A percentile compares a stretch with the other conserved stretches of the same genome.
Evolutionary conservation across 257 asterid species (phyloP).

Genomic region (Solanum pennellii): DNA sequence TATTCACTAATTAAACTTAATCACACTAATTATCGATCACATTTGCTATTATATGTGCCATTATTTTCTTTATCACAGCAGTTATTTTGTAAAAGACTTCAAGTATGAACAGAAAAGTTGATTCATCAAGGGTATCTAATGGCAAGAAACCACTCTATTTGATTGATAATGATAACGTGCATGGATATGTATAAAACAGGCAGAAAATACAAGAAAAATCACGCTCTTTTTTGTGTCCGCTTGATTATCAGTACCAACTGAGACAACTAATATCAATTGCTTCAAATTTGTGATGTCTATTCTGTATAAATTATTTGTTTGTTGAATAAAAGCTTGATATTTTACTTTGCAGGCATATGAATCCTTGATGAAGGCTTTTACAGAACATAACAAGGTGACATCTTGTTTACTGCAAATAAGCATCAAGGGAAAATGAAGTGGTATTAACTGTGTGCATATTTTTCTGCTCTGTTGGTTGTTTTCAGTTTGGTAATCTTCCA

Average conservation of each 20-base stretch:
- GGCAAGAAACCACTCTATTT: background rate
- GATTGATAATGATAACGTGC: background rate
- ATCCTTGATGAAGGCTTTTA: conserved; percentile 77
- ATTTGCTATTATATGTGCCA: background rate
- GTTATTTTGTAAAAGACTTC: background rate
- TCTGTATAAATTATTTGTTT: background rate
- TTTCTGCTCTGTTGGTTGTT: conserved; percentile 5
- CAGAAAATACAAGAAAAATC: background rate
- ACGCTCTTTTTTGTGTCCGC: background rate
- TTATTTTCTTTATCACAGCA: background rate
- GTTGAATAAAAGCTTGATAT: background rate
- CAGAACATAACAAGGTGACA: conserved; percentile 85
- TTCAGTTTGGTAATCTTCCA: conserved; percentile 98
- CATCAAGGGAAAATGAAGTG: conserved; percentile 21
- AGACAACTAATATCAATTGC: background rate
- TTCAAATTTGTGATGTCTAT: background rate
- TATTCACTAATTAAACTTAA: background rate
- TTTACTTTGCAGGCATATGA: conserved; percentile 79
- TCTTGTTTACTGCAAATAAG: conserved; percentile 10
- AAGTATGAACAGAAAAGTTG: background rate
- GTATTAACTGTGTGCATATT: background rate
- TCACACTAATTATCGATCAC: background rate
- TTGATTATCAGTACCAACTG: background rate
- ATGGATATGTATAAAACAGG: background rate
- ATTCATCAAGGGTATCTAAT: background rate